Conservation (phyloP, 2,329 filamentous ascomycete genomes). For the Ascosphaera apis region DNA sequence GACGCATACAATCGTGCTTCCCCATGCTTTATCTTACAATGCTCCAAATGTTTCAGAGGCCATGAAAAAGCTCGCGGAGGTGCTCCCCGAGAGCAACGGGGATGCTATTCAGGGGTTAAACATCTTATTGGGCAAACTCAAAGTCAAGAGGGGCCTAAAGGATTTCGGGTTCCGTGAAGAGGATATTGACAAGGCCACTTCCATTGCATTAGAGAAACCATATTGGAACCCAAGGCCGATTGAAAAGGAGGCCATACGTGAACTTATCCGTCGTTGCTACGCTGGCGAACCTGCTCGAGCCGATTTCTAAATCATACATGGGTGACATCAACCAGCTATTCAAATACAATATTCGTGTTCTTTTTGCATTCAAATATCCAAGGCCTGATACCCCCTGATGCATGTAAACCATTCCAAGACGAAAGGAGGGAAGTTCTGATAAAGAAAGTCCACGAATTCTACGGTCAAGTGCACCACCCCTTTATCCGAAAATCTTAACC, state of each 20-base stretch:
- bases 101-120: conserved; percentile 37
- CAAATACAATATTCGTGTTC: too few species aligned
- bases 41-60: conserved; percentile 29
- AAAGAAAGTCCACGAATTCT: too few species aligned
- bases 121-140: conserved; percentile 28
- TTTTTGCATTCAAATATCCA: too few species aligned
- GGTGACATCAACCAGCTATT: too few species aligned
- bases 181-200: conserved; percentile 35
- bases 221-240: conserved; percentile 37
- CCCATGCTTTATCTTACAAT: conserved; percentile 41
- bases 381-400: too few species aligned
- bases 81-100: conserved; percentile 32
- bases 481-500: too few species aligned
- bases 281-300: conserved; percentile 33
- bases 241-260: conserved; percentile 28
- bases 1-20: conserved; percentile 39
- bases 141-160: conserved; percentile 29
- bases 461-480: too few species aligned
- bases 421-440: too few species aligned
- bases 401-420: too few species aligned
- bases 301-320: conserved; percentile 28
- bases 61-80: conserved; percentile 30
- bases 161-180: conserved; percentile 36
- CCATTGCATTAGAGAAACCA: conserved; percentile 33
- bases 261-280: conserved; percentile 37